Base-by-base conservation (phyloP, 352 stramenopile genomes). In the Globisporangium spinosum region DNA sequence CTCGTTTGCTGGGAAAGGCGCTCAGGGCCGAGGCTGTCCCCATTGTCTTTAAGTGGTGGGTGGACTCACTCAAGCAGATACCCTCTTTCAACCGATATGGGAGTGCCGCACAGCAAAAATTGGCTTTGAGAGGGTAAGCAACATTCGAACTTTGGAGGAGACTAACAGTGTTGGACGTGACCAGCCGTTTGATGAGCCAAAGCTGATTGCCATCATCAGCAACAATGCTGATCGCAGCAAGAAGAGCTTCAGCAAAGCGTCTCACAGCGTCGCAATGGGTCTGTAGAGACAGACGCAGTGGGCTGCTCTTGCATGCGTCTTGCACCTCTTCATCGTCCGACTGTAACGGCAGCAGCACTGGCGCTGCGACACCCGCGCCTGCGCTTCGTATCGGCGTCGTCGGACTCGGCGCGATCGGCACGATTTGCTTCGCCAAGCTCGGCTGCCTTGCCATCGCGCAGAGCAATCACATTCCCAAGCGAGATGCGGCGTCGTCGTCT, bases 361-460 rank as follows among this genome's bases (percentile, higher is more conserved):
- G 15, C 6, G 43, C 43, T 22, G 17, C 9, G 17, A 51, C 17
- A 51, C 6, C 57, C 32, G 22, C 27, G 1, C 13, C 57, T 40
- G 45, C 58, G 12, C 62, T 89, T 32, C 77, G 71, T 15, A 57
- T 93, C 45, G 85, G 82, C 15, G 73, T 94, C 53, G 68, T 94
- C 6, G 85, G 85, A 27, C 67, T 94, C 12, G 85, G 85, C 27
- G 83, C 83, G 5, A 88, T 94, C 53, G 85, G 85, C 20, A 88
- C 83, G 9, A 89, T 90, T 62, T 82, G 91, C 66, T 92, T 94
- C 70, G 77, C 77, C 53, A 76, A 77, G 62, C 55, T 91, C 58
- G 76, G 69, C 10, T 60, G 49, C 7, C 64, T 87, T 10, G 75
- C 78, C 4, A 45, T 70, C 38, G 23, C 34, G 9, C 49, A 54